phyloP scores from a whole-genome alignment of 2,329 filamentous ascomycete genomes.

The Nemania serpens region DNA sequence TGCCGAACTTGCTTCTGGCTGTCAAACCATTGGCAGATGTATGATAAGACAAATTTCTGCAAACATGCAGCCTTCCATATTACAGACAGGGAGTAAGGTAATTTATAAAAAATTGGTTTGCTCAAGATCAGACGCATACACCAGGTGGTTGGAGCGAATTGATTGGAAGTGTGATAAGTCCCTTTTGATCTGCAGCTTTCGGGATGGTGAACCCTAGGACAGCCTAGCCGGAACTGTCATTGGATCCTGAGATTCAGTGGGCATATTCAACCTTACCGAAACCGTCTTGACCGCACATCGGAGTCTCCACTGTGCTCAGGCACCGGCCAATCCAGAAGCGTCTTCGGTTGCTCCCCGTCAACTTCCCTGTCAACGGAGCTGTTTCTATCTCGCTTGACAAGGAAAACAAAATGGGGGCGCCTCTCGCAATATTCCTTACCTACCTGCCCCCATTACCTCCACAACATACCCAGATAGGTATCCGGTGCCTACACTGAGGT shows the following conservation, averaged over 20 bases:
- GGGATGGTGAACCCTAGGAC: slow-evolving; percentile 19
- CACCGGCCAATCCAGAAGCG: slow-evolving; percentile 29
- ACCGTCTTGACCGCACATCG: slow-evolving; percentile 22
- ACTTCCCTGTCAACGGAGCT: slow-evolving; percentile 21
- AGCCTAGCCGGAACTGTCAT: slow-evolving; percentile 12
- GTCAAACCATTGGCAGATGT: too few species aligned
- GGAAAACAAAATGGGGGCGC: slow-evolving; percentile 28
- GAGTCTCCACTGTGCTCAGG: slow-evolving; percentile 21
- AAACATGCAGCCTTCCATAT: too few species aligned
- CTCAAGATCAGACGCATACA: too few species aligned
- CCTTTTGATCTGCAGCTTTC: slow-evolving; percentile 20
- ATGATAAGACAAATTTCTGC: too few species aligned
- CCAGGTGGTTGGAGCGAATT: neutral
- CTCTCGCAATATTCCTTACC: slow-evolving; percentile 21
- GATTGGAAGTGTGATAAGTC: slow-evolving; percentile 23
- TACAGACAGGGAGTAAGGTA: too few species aligned
- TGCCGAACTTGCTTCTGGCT: too few species aligned
- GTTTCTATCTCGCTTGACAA: neutral
- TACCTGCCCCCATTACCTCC: neutral
- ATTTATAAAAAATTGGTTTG: too few species aligned
- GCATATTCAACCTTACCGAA: slow-evolving; percentile 27
- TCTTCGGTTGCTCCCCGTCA: slow-evolving; percentile 35
- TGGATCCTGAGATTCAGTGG: slow-evolving; percentile 22
- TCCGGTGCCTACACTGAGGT: too few species aligned
- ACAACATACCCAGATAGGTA: too few species aligned